Percentiles rank a stretch among this genome's conserved stretches.
Evolutionary conservation across 139 green algal species (phyloP).

Genomic region (Closterium sp.): DNA sequence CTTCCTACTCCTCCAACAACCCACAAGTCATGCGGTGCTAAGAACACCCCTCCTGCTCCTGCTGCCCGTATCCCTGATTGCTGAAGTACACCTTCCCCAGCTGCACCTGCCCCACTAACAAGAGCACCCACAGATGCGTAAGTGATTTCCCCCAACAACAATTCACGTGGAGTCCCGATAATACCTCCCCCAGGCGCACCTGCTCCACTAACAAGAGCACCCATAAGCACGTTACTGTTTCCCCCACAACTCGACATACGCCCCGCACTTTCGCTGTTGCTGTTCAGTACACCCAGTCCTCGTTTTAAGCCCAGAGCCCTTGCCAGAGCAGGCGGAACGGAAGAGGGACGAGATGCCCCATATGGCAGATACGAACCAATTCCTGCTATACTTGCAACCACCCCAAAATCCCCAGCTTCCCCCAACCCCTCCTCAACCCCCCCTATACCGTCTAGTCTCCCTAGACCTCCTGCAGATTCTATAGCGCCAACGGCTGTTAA

Average conservation of each 20-base stretch:
- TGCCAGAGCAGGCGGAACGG: neutral
- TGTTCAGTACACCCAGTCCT: neutral
- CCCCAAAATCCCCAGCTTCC: neutral
- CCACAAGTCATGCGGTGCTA: no score
- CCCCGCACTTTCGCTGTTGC: neutral
- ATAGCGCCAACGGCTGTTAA: neutral
- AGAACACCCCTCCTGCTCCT: no score
- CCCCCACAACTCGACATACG: neutral
- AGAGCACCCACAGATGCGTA: neutral
- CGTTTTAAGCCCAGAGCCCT: neutral
- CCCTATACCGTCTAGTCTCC: neutral
- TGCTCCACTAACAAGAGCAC: neutral
- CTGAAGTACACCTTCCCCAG: no score
- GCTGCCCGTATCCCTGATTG: neutral
- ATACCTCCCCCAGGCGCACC: no score
- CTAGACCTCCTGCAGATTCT: neutral
- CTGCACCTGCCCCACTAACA: no score
- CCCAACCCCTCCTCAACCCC: neutral
- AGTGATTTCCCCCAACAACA: neutral
- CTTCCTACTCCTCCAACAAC: neutral
- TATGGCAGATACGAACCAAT: neutral
- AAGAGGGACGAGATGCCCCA: neutral
- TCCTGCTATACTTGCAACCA: neutral
- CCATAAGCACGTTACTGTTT: neutral
- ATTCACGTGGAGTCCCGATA: no score